Evolutionary conservation across 2,329 filamentous ascomycete genomes (phyloP).

Genomic region (Pestalotiopsis sp.): DNA sequence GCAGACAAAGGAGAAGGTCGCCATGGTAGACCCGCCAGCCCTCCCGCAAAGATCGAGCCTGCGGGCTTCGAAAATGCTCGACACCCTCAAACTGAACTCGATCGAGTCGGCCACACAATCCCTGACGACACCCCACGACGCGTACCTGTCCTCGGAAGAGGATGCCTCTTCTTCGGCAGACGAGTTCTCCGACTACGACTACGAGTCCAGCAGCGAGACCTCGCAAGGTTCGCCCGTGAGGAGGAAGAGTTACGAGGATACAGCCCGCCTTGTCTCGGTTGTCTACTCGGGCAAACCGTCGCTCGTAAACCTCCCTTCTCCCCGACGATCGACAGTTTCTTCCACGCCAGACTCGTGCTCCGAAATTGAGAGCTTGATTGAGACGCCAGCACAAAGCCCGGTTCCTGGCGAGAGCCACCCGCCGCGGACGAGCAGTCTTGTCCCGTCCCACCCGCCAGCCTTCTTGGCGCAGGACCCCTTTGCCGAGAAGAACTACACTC

Average conservation of each 20-base stretch:
- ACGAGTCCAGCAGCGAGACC: slow-evolving; percentile 46
- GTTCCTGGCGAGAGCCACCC: slow-evolving; percentile 34
- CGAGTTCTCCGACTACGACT: slow-evolving; percentile 58
- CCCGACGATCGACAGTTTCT: slow-evolving; percentile 40
- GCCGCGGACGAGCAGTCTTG: slow-evolving; percentile 46
- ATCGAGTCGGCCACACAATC: slow-evolving; percentile 33
- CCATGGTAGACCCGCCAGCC: slow-evolving; percentile 39
- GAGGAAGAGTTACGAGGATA: slow-evolving; percentile 53
- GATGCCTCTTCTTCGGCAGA: slow-evolving; percentile 65
- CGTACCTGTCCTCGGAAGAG: slow-evolving; percentile 69
- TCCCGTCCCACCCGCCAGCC: slow-evolving; percentile 37
- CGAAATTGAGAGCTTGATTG: slow-evolving; percentile 13
- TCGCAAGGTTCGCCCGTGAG: slow-evolving; percentile 26
- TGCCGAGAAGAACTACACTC: slow-evolving; percentile 40
- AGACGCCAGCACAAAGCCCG: slow-evolving; percentile 21
- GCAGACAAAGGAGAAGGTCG: background rate
- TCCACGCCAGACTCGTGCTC: slow-evolving; percentile 19
- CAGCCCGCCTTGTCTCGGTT: slow-evolving; percentile 61
- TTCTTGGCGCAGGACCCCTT: slow-evolving; percentile 61
- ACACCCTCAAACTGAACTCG: slow-evolving; percentile 38
- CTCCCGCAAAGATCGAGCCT: slow-evolving; percentile 54
- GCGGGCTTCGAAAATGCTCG: slow-evolving; percentile 49
- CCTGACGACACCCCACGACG: slow-evolving; percentile 54
- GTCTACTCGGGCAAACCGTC: slow-evolving; percentile 62
- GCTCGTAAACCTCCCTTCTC: slow-evolving; percentile 51